These are phyloP conservation scores for Fonsecaea multimorphosa DNA, from an alignment of 2,329 filamentous ascomycete genomes.

Conservation along the genomic window DNA sequence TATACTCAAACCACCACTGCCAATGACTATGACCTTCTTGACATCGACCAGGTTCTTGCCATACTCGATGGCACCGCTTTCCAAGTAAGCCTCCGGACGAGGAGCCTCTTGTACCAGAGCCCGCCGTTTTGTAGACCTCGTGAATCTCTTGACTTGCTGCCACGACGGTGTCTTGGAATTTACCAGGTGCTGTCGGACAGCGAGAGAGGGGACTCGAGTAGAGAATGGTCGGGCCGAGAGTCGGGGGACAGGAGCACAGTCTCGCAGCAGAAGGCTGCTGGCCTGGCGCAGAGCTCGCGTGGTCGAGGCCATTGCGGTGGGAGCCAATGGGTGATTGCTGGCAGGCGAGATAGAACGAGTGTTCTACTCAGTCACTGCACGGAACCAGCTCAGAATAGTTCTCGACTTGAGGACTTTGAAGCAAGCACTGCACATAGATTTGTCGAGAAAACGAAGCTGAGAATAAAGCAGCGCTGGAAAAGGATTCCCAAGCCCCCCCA, in stretches of 20 bases:
- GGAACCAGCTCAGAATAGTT: conserved; percentile 5
- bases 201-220: conserved; percentile 17
- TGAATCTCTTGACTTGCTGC: conserved; percentile 53
- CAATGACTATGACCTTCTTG: conserved; percentile 97
- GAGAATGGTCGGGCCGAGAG: conserved; percentile 31
- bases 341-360: background rate
- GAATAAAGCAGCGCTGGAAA: background rate
- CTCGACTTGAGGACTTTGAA: background rate
- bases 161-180: conserved; percentile 48
- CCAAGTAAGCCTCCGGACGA: conserved; percentile 83
- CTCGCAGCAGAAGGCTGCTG: conserved; percentile 33
- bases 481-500: background rate
- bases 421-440: background rate
- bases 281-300: conserved; percentile 36
- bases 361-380: conserved; percentile 6
- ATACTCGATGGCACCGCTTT: conserved; percentile 83
- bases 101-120: conserved; percentile 70
- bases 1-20: conserved; percentile 92
- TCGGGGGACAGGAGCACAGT: conserved; percentile 32
- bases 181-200: conserved; percentile 45
- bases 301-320: conserved; percentile 36
- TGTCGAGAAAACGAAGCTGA: background rate
- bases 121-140: conserved; percentile 47
- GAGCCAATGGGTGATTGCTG: conserved; percentile 6
- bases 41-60: conserved; percentile 80